A percentile compares a stretch with the other conserved stretches of the same genome.
These are phyloP conservation scores for Colletotrichum camelliae DNA, from an alignment of 2,329 filamentous ascomycete species.

Conservation along the genomic window DNA sequence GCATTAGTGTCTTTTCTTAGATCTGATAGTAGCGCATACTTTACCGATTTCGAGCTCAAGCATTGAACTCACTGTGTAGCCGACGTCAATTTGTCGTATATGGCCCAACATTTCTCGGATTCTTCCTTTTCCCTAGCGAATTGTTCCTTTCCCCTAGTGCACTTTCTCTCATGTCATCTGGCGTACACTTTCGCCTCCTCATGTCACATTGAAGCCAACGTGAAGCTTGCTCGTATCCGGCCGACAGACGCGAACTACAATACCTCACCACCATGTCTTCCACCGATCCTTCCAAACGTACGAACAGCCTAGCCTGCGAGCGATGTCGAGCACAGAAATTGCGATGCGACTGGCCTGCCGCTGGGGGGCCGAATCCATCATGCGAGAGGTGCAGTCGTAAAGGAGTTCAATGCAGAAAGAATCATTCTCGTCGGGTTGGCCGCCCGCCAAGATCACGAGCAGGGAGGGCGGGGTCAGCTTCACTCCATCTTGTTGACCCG, in stretches of 20 bases:
- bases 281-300: neutral
- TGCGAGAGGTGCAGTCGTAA: neutral
- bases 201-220: neutral
- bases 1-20: neutral
- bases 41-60: neutral
- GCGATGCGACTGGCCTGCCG: neutral
- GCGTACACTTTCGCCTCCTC: neutral
- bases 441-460: neutral
- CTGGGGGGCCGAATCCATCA: neutral
- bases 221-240: neutral
- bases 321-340: neutral
- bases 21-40: neutral
- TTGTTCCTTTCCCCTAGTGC: neutral
- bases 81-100: neutral
- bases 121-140: neutral
- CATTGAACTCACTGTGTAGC: neutral
- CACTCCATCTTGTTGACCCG: neutral
- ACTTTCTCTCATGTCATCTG: neutral
- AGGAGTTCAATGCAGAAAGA: neutral
- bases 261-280: neutral
- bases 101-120: neutral
- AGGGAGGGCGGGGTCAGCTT: neutral
- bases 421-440: neutral
- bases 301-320: neutral
- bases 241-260: neutral